Conservation (phyloP, 2,329 filamentous ascomycete genomes). For the Colletotrichum gigasporum region DNA sequence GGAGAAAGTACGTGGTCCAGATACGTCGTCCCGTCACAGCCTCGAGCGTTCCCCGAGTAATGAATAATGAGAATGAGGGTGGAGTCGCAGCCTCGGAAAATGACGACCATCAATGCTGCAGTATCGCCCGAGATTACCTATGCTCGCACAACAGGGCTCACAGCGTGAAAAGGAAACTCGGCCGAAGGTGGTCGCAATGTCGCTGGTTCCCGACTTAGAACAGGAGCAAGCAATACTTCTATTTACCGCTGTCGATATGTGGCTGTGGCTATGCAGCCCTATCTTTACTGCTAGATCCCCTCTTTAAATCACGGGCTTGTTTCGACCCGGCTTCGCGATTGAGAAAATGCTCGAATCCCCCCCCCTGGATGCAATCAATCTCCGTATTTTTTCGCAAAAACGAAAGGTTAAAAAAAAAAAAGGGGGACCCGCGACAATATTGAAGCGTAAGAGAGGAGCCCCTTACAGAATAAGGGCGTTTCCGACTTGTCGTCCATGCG, state of each 20-base stretch:
- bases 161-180: conserved; percentile 10
- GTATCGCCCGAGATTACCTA: conserved; percentile 36
- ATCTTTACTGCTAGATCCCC: conserved; percentile 12
- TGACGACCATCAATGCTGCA: conserved; percentile 23
- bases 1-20: too few species aligned
- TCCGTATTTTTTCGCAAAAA: conserved; percentile 5
- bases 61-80: neutral
- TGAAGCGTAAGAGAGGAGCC: neutral
- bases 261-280: conserved; percentile 39
- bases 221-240: too few species aligned
- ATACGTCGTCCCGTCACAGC: neutral
- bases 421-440: conserved; percentile 5
- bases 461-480: neutral
- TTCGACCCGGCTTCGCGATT: neutral
- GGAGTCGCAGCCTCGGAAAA: neutral
- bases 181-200: conserved; percentile 8
- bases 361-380: conserved; percentile 3
- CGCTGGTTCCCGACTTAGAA: conserved; percentile 18
- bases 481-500: neutral
- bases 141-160: conserved; percentile 12
- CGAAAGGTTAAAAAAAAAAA: neutral
- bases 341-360: neutral
- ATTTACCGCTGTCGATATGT: conserved; percentile 12
- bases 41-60: too few species aligned
- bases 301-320: conserved; percentile 2